Conservation (phyloP, 2,329 filamentous ascomycete species). For the Cercospora beticola region DNA sequence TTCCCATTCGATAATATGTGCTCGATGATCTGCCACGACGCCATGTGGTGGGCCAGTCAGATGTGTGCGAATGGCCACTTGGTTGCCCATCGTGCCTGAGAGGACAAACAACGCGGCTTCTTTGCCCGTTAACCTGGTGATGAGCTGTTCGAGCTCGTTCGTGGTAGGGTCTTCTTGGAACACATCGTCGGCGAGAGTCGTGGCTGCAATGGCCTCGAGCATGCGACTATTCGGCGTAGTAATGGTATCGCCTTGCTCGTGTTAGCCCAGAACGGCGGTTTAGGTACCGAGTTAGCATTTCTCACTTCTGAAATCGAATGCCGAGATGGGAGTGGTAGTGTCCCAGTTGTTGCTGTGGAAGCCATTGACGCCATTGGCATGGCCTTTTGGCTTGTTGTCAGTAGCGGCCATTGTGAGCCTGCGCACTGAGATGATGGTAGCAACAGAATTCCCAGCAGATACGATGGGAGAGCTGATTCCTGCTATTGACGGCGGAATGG, state of each 20-base stretch:
- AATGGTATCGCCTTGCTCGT: constrained; percentile 55
- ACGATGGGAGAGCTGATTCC: background rate
- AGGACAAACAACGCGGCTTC: constrained; percentile 77
- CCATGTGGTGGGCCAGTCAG: constrained; percentile 76
- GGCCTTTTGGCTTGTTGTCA: constrained; percentile 17
- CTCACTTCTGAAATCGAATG: constrained; percentile 56
- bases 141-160: constrained; percentile 68
- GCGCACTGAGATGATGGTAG: background rate
- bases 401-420: constrained; percentile 12
- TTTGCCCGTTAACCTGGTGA: constrained; percentile 72
- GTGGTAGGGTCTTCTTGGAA: constrained; percentile 79
- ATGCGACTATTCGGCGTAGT: constrained; percentile 78
- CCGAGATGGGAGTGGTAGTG: constrained; percentile 50
- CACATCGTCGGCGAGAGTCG: constrained; percentile 80
- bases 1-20: constrained; percentile 73
- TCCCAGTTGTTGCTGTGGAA: constrained; percentile 38
- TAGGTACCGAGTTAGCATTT: background rate
- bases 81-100: constrained; percentile 90
- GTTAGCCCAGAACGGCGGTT: background rate
- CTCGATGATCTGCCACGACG: constrained; percentile 74
- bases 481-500: background rate
- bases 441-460: background rate
- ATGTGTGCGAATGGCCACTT: constrained; percentile 75
- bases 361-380: constrained; percentile 25
- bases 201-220: constrained; percentile 73